Conservation (phyloP, 148 eudicot genomes). For the Drosera capensis region DNA sequence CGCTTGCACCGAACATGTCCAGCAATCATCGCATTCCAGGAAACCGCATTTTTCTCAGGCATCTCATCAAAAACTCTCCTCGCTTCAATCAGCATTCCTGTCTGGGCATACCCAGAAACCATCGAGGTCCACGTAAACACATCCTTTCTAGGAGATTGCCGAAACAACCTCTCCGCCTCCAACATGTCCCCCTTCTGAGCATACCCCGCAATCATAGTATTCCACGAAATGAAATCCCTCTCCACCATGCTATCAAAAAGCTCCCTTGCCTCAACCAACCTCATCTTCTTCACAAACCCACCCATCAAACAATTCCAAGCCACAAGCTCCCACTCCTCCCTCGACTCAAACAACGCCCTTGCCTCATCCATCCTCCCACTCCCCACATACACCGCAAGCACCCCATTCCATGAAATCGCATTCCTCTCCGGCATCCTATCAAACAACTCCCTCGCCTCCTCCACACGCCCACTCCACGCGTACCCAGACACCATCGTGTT, state of each 20-base stretch:
- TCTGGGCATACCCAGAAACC: slow-evolving; percentile 36
- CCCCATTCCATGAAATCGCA: slow-evolving; percentile 38
- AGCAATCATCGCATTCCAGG: slow-evolving; percentile 30
- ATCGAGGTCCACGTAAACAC: slow-evolving; percentile 42
- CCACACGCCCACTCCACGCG: slow-evolving; percentile 32
- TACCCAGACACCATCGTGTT: slow-evolving; percentile 40
- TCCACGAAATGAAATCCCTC: slow-evolving; percentile 44
- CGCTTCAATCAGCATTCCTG: slow-evolving; percentile 29
- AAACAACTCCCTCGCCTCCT: slow-evolving; percentile 33
- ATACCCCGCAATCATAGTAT: slow-evolving; percentile 32
- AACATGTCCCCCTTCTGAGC: slow-evolving; percentile 26
- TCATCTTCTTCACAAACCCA: slow-evolving; percentile 37
- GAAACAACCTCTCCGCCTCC: slow-evolving; percentile 26
- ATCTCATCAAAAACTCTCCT: slow-evolving; percentile 23
- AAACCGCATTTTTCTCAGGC: slow-evolving; percentile 31
- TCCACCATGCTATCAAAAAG: slow-evolving; percentile 29
- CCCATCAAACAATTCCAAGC: slow-evolving; percentile 52
- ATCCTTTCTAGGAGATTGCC: slow-evolving; percentile 26
- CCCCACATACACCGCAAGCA: slow-evolving; percentile 35
- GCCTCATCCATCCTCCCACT: slow-evolving; percentile 45
- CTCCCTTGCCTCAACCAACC: slow-evolving; percentile 24
- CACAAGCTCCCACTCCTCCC: slow-evolving; percentile 25
- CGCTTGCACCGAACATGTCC: slow-evolving; percentile 16
- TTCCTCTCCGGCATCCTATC: slow-evolving; percentile 32
- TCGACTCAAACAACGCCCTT: slow-evolving; percentile 19